A percentile compares a stretch with the other conserved stretches of the same genome.
Evolutionary conservation across 2,329 filamentous ascomycete species (phyloP).

Genomic region (Diaporthe helianthi): DNA sequence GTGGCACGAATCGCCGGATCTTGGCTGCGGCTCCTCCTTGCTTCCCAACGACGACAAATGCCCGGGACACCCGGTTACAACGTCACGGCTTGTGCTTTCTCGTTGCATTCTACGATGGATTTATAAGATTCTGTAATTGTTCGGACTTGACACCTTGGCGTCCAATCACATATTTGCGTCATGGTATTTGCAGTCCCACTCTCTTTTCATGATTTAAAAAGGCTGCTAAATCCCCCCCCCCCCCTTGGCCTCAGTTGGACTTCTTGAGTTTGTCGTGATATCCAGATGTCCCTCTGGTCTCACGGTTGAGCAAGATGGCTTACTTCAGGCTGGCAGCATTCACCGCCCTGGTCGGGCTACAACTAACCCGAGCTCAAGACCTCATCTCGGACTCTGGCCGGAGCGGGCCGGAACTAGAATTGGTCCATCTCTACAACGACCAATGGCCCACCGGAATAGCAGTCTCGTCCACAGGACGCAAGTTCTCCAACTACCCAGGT

Average conservation of each 20-base stretch:
- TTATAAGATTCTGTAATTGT: neutral
- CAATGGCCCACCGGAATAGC: constrained; percentile 57
- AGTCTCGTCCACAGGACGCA: constrained; percentile 56
- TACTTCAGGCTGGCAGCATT: neutral
- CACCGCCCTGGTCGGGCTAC: neutral
- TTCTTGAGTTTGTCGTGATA: neutral
- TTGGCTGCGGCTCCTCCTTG: constrained; percentile 10
- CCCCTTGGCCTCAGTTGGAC: neutral
- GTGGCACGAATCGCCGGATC: neutral
- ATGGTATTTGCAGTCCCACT: neutral
- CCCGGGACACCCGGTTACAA: constrained; percentile 13
- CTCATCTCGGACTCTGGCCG: neutral
- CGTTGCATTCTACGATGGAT: neutral
- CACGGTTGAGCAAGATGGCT: neutral
- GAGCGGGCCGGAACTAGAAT: constrained; percentile 51
- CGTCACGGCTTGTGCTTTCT: neutral
- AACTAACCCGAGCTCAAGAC: neutral
- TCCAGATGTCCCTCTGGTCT: neutral
- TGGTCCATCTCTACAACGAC: constrained; percentile 58
- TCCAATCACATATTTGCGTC: constrained; percentile 1
- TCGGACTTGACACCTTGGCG: neutral
- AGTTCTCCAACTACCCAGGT: constrained; percentile 59
- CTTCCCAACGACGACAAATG: neutral
- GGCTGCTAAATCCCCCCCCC: too few relatives aligned
- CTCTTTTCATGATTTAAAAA: neutral